These are phyloP conservation scores for Retiboletus fuscus DNA, from an alignment of 1,284 basidiomycete genomes.

Conservation along the genomic window DNA sequence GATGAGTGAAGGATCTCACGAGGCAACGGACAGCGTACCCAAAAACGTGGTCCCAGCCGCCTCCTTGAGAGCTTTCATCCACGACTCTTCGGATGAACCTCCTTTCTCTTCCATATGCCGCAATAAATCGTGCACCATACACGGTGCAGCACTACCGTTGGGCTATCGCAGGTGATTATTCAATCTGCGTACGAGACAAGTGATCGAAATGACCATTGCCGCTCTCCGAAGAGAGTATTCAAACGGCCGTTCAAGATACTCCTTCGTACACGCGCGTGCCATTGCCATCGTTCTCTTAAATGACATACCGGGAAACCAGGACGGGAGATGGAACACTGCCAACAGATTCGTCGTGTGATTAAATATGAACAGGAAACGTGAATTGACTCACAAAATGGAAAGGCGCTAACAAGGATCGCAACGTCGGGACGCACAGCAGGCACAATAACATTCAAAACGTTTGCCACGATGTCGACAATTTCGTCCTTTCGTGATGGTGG, in stretches of 20 bases:
- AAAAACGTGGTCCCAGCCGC: constrained; percentile 28
- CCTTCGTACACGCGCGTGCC: neutral
- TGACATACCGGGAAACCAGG: constrained; percentile 29
- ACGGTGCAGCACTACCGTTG: constrained; percentile 1
- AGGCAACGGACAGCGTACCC: constrained; percentile 19
- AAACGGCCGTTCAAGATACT: constrained; percentile 19
- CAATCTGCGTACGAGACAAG: neutral
- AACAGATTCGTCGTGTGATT: neutral
- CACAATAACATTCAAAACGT: neutral
- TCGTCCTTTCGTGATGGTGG: neutral
- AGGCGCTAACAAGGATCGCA: constrained; percentile 8
- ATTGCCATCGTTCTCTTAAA: constrained; percentile 14
- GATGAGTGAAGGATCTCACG: neutral
- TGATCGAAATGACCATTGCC: neutral
- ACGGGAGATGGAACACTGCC: constrained; percentile 21
- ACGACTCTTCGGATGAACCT: neutral
- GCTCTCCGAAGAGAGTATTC: constrained; percentile 16
- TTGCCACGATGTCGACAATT: neutral
- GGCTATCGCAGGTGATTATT: neutral
- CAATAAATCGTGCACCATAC: constrained; percentile 32
- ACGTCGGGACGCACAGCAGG: constrained; percentile 18
- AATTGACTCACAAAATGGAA: constrained; percentile 13
- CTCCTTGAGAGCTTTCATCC: constrained; percentile 24
- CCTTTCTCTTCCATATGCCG: constrained; percentile 7
- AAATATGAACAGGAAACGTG: neutral